Evolutionary conservation across 192 early-diverging fungal genomes (phyloP).

Genomic region (Coemansia sp.): DNA sequence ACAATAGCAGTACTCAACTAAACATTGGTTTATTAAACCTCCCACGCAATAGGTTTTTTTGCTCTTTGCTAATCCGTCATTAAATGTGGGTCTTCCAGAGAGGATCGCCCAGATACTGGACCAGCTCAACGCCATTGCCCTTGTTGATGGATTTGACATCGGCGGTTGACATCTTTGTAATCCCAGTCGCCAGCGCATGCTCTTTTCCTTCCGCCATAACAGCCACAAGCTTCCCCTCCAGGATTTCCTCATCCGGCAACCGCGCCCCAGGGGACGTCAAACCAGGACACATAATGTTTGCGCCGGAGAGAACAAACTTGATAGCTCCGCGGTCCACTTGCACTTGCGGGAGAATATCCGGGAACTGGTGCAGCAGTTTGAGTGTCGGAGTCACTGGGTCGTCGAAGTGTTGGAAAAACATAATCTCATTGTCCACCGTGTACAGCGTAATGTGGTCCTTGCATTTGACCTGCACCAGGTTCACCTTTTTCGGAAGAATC

Average conservation of each 20-base stretch:
- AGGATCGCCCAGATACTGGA: conserved; percentile 86
- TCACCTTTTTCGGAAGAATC: conserved; percentile 94
- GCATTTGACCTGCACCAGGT: conserved; percentile 85
- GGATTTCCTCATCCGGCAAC: conserved; percentile 72
- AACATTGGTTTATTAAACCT: conserved; percentile 8
- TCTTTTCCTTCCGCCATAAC: conserved; percentile 97
- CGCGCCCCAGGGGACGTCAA: conserved; percentile 90
- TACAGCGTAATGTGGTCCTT: conserved; percentile 87
- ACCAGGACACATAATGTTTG: conserved; percentile 99
- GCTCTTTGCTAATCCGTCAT: background rate
- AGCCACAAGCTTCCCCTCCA: conserved; percentile 74
- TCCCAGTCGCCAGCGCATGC: conserved; percentile 87
- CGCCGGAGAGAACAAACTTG: conserved; percentile 95
- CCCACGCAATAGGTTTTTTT: background rate
- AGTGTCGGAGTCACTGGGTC: conserved; percentile 89
- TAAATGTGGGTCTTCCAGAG: conserved; percentile 67
- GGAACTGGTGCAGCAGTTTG: conserved; percentile 88
- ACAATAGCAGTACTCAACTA: background rate
- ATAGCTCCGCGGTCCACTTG: conserved; percentile 97
- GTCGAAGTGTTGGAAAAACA: conserved; percentile 96
- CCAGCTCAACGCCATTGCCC: conserved; percentile 84
- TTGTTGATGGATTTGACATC: conserved; percentile 94
- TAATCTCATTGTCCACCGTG: conserved; percentile 77
- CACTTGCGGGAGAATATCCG: conserved; percentile 84
- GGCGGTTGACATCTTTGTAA: conserved; percentile 82